Percentiles rank a stretch among this genome's conserved stretches.
These are phyloP conservation scores for Pestalotiopsis sp. DNA, from an alignment of 2,329 filamentous ascomycete species.

Conservation along the genomic window DNA sequence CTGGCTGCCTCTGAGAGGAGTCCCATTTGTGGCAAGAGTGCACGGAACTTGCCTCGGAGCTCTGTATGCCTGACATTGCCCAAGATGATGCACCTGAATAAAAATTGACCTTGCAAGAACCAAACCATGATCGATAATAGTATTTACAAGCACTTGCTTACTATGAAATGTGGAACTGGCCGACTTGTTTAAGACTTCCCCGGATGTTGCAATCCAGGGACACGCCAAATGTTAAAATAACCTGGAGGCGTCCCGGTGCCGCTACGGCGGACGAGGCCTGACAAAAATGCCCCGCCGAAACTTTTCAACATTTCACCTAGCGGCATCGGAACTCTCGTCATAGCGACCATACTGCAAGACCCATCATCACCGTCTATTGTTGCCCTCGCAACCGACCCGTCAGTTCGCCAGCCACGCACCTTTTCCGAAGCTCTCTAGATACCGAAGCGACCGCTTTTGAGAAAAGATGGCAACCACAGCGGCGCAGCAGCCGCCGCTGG, in stretches of 20 bases:
- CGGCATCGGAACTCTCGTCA: slow-evolving; percentile 13
- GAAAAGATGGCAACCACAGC: slow-evolving; percentile 15
- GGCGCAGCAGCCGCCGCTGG: slow-evolving; percentile 9
- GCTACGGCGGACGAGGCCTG: not conserved
- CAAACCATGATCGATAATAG: too few relatives aligned
- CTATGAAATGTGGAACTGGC: too few relatives aligned
- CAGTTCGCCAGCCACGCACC: not conserved
- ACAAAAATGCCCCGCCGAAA: slow-evolving; percentile 10
- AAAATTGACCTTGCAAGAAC: too few relatives aligned
- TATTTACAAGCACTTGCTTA: too few relatives aligned
- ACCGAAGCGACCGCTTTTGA: not conserved
- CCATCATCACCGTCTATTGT: not conserved
- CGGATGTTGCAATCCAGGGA: not conserved
- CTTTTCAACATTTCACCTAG: not conserved
- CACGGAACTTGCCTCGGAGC: too few relatives aligned
- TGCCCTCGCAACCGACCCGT: not conserved
- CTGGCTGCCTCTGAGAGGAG: too few relatives aligned
- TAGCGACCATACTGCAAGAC: not conserved
- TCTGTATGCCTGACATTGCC: too few relatives aligned
- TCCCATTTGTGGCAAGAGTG: too few relatives aligned
- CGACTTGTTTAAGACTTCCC: too few relatives aligned
- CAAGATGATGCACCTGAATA: too few relatives aligned
- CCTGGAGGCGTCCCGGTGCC: not conserved
- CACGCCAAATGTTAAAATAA: not conserved
- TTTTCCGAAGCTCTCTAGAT: not conserved